Conservation (phyloP, 2,329 filamentous ascomycete species). For the Clarireedia paspali region DNA sequence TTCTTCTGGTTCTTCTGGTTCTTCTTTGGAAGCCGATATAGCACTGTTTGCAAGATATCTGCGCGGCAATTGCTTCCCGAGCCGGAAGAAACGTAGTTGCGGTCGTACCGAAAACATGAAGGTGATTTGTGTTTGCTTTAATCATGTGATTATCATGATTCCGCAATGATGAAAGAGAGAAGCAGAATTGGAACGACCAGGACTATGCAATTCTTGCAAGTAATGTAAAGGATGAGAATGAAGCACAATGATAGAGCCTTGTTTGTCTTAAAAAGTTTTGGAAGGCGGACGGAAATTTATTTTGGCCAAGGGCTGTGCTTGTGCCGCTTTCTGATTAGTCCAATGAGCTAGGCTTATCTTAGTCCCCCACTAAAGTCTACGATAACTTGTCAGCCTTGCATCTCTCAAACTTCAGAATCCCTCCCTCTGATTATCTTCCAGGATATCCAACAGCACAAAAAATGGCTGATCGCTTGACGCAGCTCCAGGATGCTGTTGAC, state of each 20-base stretch:
- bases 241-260: no score
- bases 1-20: conserved; percentile 22
- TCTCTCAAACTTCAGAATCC: not conserved
- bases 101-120: conserved; percentile 19
- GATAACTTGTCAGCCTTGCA: conserved; percentile 10
- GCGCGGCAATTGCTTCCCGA: conserved; percentile 15
- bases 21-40: not conserved
- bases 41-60: conserved; percentile 21
- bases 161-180: not conserved
- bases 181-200: not conserved
- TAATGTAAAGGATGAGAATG: no score
- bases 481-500: conserved; percentile 78
- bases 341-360: not conserved
- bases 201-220: no score
- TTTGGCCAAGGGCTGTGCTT: not conserved
- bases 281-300: not conserved
- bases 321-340: conserved; percentile 8
- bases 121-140: conserved; percentile 2
- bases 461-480: conserved; percentile 72
- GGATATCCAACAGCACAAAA: not conserved
- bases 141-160: conserved; percentile 7
- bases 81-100: conserved; percentile 15
- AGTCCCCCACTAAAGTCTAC: not conserved
- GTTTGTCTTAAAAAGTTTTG: no score
- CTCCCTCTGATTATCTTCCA: not conserved